Base-by-base conservation (phyloP, 768 basidiomycete species). In the Termitomyces sp. region DNA sequence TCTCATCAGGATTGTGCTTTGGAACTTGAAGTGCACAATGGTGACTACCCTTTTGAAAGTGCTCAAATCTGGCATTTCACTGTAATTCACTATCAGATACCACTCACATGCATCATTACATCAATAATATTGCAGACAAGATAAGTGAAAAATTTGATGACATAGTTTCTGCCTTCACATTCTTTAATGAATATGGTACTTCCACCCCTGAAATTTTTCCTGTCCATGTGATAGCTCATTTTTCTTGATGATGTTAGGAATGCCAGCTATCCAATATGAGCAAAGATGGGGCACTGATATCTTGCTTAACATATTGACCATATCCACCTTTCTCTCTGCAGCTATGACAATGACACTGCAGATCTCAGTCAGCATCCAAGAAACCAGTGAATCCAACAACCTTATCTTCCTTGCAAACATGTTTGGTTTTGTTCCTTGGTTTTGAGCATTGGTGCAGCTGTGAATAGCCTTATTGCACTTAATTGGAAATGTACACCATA, bases 261-360 rank as follows among this genome's bases (percentile, higher is more conserved):
- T 65, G 52, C 59, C 60, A 16, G 60, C 61, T n/a, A 65, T 65
- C 49, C 62, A 57, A 35, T 63, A 63, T 27, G 64, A 65, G 40
- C 64, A 63, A 27, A 52, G 21, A 34, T 59, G 64, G 5, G 55
- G 56, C 19, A 56, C 54, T 10, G 60, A 61, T 16, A 47, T 53
- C 12, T 28, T 61, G 27, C 32, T 57, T 7, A 62, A 56, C 19
- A 40, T 68, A 19, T 59, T 62, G 1, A 64, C 66, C 5, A 57
- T 63, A 4, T 59, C 67, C 1, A 68, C 66, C 10, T 68, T 71
- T 48, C 70, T 71, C 55, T 70, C 70, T 0, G 68, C 64, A 5
- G 70, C 68, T 16, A 68, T 66, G 11, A 67, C 67, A 21, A 65
- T 61, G 7, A 65, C 43, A 12, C 50, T 68, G 17, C 61, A 64